Evolutionary conservation across 441 rosid genomes (phyloP), one percentile per base, ranked within the genome.

Genomic region (Viola pubescens): DNA sequence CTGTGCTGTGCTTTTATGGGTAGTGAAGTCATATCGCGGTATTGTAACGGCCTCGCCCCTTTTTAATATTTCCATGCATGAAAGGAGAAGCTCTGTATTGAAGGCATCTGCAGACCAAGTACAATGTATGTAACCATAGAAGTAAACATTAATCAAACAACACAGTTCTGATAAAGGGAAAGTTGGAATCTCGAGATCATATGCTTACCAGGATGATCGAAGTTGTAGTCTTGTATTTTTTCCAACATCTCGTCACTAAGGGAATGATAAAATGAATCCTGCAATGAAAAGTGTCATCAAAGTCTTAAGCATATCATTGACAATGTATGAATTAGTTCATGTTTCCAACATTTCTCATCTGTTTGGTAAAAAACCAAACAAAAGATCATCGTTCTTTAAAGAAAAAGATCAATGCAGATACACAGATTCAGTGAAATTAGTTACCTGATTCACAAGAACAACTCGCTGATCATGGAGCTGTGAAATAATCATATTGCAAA

Each of bases 221-320:
- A 94, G 79, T 94, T 90, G 86, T 88, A 85, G 47, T 94, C 97
- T 61, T 85, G 83, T 65, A 94, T 95, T 58, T 70, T 75, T 52
- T 60, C 59, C 66, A 87, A 16, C 65, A 72, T 67, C 58, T 84
- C 82, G 8, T 63, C 76, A 45, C 52, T 73, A 13, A 86, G 78
- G 7, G 92, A 81, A 59, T 70, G 86, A 72, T 92, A 87, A 75
- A 92, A 92, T 10, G 94, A 89, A 77, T 91, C 98, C 94, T 91
- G 62, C 42, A 26, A 26, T 26, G 34, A 26, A 26, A 26, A 26
- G 3, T 26, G 34, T 26, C 3, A 26, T 26, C 34, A 26, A 59
- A 44, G 34, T 26, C 34, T 26, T 26, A 26, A 26, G 3, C 2
- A 2, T 26, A 26, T 26, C 34, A 26, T 26, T 26, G 34, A 26